These are phyloP conservation scores for Oleoguttula mirabilis DNA, from an alignment of 495 filamentous ascomycete species.

Conservation along the genomic window DNA sequence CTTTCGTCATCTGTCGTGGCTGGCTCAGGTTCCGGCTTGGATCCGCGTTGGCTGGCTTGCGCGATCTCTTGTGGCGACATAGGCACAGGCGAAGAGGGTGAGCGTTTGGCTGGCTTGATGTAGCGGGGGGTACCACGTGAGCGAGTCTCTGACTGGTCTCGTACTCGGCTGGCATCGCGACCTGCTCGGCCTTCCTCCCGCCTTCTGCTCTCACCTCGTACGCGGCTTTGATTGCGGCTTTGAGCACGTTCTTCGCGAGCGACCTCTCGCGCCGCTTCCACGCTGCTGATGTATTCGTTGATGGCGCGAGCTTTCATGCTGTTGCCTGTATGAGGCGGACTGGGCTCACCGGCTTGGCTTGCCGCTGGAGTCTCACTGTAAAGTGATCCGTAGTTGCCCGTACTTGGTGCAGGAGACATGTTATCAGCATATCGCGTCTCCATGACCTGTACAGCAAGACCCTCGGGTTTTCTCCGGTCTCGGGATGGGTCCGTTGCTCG, in stretches of 20 bases:
- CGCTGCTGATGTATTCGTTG: conserved; percentile 77
- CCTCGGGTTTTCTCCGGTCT: conserved; percentile 70
- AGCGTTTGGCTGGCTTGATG: conserved; percentile 72
- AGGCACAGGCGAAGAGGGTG: conserved; percentile 77
- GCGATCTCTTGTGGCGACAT: conserved; percentile 73
- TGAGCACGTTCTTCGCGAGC: conserved; percentile 38
- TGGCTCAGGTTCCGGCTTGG: conserved; percentile 22
- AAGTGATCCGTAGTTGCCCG: neutral
- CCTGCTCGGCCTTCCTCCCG: conserved; percentile 30
- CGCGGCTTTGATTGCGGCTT: conserved; percentile 35
- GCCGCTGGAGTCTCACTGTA: neutral
- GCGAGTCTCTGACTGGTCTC: conserved; percentile 56
- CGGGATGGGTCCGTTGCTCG: conserved; percentile 54
- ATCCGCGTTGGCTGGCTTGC: conserved; percentile 17
- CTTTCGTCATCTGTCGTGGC: conserved; percentile 35
- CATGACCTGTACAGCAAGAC: conserved; percentile 44
- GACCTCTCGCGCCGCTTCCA: conserved; percentile 62
- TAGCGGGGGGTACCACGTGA: conserved; percentile 53
- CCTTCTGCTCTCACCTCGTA: conserved; percentile 27
- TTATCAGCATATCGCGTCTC: conserved; percentile 11
- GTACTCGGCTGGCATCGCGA: conserved; percentile 34
- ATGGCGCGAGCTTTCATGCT: conserved; percentile 48
- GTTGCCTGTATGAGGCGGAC: conserved; percentile 27
- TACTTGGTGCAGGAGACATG: conserved; percentile 2
- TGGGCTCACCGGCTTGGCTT: conserved; percentile 1